Percentiles rank a stretch among this genome's conserved stretches.
phyloP scores from a whole-genome alignment of 129 eudicot species.

The Smallanthus sonchifolius region DNA sequence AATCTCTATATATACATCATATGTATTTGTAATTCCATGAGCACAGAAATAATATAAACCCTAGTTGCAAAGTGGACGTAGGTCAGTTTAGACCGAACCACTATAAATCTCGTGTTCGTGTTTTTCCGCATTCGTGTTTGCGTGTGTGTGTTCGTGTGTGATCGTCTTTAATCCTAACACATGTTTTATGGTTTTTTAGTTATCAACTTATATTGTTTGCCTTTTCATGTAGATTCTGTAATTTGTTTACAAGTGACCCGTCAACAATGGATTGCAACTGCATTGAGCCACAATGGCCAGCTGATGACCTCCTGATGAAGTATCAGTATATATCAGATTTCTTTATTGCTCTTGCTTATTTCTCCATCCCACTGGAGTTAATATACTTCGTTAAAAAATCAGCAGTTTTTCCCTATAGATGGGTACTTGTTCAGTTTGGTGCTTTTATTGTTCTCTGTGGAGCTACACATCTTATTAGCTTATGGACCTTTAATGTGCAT shows the following conservation, averaged over 20 bases:
- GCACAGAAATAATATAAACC: too few relatives aligned
- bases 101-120: too few relatives aligned
- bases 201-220: background rate
- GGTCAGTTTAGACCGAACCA: too few relatives aligned
- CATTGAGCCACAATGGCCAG: conserved; percentile 91
- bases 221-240: conserved; percentile 32
- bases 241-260: conserved; percentile 22
- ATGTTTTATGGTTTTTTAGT: background rate
- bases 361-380: conserved; percentile 89
- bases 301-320: conserved; percentile 86
- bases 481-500: conserved; percentile 81
- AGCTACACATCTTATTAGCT: conserved; percentile 80
- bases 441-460: conserved; percentile 97
- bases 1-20: too few relatives aligned
- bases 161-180: too few relatives aligned
- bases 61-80: too few relatives aligned
- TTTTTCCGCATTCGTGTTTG: too few relatives aligned
- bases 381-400: conserved; percentile 92
- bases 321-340: conserved; percentile 93
- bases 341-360: conserved; percentile 92
- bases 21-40: too few relatives aligned
- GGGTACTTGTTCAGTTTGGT: conserved; percentile 98
- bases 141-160: too few relatives aligned
- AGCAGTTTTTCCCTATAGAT: conserved; percentile 81
- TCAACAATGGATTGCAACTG: conserved; percentile 74